These are phyloP conservation scores for Nemania abortiva DNA, from an alignment of 2,329 filamentous ascomycete species.

Conservation along the genomic window DNA sequence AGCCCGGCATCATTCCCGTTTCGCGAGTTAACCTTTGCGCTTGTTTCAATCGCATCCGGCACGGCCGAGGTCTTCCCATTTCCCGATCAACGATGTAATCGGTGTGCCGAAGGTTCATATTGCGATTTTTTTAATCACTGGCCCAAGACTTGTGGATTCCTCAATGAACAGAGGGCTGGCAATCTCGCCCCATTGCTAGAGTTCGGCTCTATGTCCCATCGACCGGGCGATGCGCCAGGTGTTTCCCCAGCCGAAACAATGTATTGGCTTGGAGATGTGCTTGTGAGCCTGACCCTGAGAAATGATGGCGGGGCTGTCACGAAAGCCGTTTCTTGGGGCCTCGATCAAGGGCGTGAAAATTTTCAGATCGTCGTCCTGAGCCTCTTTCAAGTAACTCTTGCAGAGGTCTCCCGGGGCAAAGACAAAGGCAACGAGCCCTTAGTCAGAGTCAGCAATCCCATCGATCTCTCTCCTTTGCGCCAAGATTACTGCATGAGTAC, in stretches of 20 bases:
- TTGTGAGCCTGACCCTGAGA: slow-evolving; percentile 26
- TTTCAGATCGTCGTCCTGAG: slow-evolving; percentile 42
- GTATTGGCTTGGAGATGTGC: slow-evolving; percentile 28
- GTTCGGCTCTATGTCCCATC: slow-evolving; percentile 27
- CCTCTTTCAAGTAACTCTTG: slow-evolving; percentile 42
- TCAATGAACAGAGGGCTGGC: slow-evolving; percentile 3
- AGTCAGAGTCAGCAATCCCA: slow-evolving; percentile 29
- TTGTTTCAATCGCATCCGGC: slow-evolving; percentile 25
- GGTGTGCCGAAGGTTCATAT: neutral
- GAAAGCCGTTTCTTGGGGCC: slow-evolving; percentile 38
- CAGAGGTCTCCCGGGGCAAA: slow-evolving; percentile 31
- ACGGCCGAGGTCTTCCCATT: slow-evolving; percentile 8
- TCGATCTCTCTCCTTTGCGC: slow-evolving; percentile 40
- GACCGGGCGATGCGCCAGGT: slow-evolving; percentile 18
- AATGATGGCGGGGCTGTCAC: slow-evolving; percentile 36
- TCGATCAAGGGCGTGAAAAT: slow-evolving; percentile 32
- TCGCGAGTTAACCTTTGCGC: slow-evolving; percentile 26
- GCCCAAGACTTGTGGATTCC: neutral
- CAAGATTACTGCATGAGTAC: slow-evolving; percentile 2
- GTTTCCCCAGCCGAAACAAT: slow-evolving; percentile 20
- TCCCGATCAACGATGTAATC: neutral
- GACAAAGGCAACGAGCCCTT: slow-evolving; percentile 21
- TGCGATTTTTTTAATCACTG: neutral
- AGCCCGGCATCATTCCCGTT: slow-evolving; percentile 26
- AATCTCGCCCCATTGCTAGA: slow-evolving; percentile 9